Conservation (phyloP, 2,329 filamentous ascomycete genomes). For the Lachnellula suecica region DNA sequence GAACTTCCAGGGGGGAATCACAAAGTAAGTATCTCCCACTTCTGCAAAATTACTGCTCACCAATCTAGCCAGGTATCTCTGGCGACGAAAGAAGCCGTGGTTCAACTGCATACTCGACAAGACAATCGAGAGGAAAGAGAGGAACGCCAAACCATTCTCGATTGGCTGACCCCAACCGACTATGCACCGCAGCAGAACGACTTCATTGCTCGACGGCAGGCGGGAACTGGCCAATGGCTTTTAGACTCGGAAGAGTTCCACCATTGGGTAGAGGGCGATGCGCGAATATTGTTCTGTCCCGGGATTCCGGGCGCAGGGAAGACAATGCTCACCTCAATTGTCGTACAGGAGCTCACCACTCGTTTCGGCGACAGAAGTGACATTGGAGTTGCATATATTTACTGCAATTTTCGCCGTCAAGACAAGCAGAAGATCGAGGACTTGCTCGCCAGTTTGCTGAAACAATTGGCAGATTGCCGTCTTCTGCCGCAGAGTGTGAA, state of each 20-base stretch:
- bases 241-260: constrained; percentile 11
- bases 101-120: not conserved
- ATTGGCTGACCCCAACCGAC: constrained; percentile 41
- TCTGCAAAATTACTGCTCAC: no score
- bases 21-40: no score
- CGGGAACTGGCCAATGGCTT: constrained; percentile 9
- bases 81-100: constrained; percentile 7
- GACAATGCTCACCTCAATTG: constrained; percentile 43
- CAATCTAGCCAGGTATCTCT: no score
- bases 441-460: constrained; percentile 31
- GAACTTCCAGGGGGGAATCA: no score
- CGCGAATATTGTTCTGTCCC: constrained; percentile 13
- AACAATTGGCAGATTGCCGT: constrained; percentile 28
- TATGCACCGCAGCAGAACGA: constrained; percentile 41
- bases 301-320: constrained; percentile 29
- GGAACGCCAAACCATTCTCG: constrained; percentile 22
- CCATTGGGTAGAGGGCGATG: constrained; percentile 4
- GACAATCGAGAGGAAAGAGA: no score
- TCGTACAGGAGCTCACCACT: constrained; percentile 39
- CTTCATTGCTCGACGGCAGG: constrained; percentile 35
- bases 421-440: constrained; percentile 23
- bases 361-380: constrained; percentile 19
- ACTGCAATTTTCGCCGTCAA: constrained; percentile 21
- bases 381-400: constrained; percentile 15
- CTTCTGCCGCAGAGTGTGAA: constrained; percentile 17